Evolutionary conservation across 2,329 filamentous ascomycete genomes (phyloP).

Genomic region (Biscogniauxia mediterranea): DNA sequence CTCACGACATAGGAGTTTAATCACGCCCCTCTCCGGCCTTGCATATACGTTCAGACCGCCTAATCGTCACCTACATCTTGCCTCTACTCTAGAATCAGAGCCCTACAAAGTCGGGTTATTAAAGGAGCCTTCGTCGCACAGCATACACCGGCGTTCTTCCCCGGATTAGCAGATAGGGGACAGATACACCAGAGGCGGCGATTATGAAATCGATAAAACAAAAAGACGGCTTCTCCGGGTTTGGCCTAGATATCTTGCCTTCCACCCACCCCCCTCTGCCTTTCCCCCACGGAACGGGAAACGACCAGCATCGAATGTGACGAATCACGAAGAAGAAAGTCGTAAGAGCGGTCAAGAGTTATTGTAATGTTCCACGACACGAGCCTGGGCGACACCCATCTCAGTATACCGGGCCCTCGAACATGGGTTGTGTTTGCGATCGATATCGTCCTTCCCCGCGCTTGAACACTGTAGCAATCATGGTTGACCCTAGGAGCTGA

Average conservation of each 20-base stretch:
- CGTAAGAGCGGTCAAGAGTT: neutral
- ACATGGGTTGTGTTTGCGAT: neutral
- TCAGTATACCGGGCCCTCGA: neutral
- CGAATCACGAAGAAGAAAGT: neutral
- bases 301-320: neutral
- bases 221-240: neutral
- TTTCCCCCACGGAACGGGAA: neutral
- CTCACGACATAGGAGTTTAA: neutral
- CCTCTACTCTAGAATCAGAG: neutral
- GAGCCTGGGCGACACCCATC: neutral
- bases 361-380: neutral
- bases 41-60: neutral
- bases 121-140: neutral
- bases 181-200: neutral
- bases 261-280: neutral
- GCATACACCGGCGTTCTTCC: neutral
- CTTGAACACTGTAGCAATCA: too few relatives aligned
- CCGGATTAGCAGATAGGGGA: neutral
- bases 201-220: neutral
- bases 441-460: neutral
- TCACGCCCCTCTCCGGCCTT: neutral
- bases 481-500: too few relatives aligned
- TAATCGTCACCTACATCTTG: neutral
- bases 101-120: neutral
- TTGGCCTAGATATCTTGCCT: neutral